These are phyloP conservation scores for Exophiala sp. DNA, from an alignment of 2,329 filamentous ascomycete genomes.

Conservation along the genomic window DNA sequence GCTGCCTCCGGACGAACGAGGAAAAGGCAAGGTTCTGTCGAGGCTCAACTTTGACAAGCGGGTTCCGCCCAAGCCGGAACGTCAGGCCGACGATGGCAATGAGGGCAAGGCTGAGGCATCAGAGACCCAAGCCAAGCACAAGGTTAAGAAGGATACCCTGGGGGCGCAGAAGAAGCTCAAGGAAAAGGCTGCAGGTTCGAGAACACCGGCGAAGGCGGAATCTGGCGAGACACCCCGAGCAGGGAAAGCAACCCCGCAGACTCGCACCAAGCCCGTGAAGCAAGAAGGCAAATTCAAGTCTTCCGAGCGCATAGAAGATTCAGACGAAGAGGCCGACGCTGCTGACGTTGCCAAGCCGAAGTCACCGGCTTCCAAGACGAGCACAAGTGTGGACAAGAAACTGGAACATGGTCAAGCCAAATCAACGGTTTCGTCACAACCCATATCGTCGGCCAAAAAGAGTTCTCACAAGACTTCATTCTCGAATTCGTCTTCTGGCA, in stretches of 20 bases:
- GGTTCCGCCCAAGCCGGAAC: slow-evolving; percentile 18
- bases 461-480: slow-evolving; percentile 22
- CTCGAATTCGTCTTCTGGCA: slow-evolving; percentile 23
- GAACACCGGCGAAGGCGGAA: slow-evolving; percentile 25
- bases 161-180: slow-evolving; percentile 39
- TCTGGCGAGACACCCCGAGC: slow-evolving; percentile 28
- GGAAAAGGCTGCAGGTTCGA: slow-evolving; percentile 9
- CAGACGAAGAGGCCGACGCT: slow-evolving; percentile 45
- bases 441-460: slow-evolving; percentile 14
- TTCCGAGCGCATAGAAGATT: slow-evolving; percentile 49
- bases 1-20: slow-evolving; percentile 55
- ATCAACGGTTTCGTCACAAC: slow-evolving; percentile 10
- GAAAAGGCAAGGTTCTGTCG: slow-evolving; percentile 57
- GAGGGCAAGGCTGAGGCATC: slow-evolving; percentile 23
- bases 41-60: slow-evolving; percentile 47
- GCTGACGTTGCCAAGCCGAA: slow-evolving; percentile 35
- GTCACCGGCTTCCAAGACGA: slow-evolving; percentile 8
- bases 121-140: slow-evolving; percentile 13
- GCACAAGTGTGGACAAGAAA: slow-evolving; percentile 11
- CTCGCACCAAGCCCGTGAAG: slow-evolving; percentile 32
- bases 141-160: slow-evolving; percentile 12
- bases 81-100: slow-evolving; percentile 17
- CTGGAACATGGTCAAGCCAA: slow-evolving; percentile 6
- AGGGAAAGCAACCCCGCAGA: slow-evolving; percentile 34
- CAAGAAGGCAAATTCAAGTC: slow-evolving; percentile 47